Evolutionary conservation across 1,284 basidiomycete genomes (phyloP), one percentile per base, ranked within the genome.

Genomic region (Spongiforma sp.): DNA sequence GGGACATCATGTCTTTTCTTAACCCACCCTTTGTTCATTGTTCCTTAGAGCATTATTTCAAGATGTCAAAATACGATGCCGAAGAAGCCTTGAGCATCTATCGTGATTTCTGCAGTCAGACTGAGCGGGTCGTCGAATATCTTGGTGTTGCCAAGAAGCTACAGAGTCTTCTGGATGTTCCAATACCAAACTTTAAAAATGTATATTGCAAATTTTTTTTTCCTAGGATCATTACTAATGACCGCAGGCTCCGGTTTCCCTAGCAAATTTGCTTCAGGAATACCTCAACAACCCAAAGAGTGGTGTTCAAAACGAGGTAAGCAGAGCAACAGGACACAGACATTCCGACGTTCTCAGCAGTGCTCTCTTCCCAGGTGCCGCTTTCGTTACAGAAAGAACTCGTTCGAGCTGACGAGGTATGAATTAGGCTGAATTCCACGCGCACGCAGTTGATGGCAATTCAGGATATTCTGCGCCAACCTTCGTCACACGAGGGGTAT

Each of bases 241-340:
- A 34, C 48, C 10, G 19, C 65, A 95, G 93, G 97, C 98, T 0
- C 98, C 97, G 11, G 91, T 98, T 26, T 96, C 94, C 4, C 84
- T 99, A 19, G 96, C 94, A 11, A 91, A 92, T 48, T 91, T 97
- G 21, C 85, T 99, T 32, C 93, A 99, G 75, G 98, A 99, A 76
- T 99, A 99, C 75, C 83, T 99, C 50, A 90, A 94, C 65, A 96
- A 98, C 78, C 93, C 96, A 21, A 95, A 95, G 77, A 98, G 98
- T 75, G 83, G 97, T 61, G 81, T 93, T 24, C 96, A 99, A 73
- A 98, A 99, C 81, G 95, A 88, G 79, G 84, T 90, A 48, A 95
- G 90, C 76, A 95, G 94, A 77, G 86, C 86, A n/a, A 83, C 89
- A 9, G 87, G 88, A 0, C 93, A 95, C 65, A 84, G 83, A 32